phyloP scores from a whole-genome alignment of 2,329 filamentous ascomycete species.

The Trichoderma sp. region DNA sequence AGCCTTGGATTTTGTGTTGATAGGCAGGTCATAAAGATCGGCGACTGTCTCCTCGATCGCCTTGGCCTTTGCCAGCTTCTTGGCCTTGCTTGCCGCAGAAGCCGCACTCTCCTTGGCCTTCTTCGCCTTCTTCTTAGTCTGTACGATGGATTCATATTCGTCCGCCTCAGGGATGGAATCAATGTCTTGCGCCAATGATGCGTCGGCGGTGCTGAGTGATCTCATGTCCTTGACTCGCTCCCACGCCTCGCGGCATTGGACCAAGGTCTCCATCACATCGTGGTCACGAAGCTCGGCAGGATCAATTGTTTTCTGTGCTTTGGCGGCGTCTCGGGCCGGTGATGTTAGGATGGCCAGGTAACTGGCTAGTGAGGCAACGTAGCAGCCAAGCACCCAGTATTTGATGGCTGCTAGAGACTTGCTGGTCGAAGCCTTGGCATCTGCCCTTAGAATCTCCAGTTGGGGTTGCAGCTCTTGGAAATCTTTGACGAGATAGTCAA shows the following conservation, averaged over 20 bases:
- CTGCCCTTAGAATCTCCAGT: conserved; percentile 57
- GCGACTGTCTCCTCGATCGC: conserved; percentile 69
- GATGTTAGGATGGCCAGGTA: conserved; percentile 95
- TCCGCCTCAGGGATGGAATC: conserved; percentile 24
- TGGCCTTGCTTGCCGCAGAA: conserved; percentile 38
- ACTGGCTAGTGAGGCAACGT: conserved; percentile 82
- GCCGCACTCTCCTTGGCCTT: conserved; percentile 25
- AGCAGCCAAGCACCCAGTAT: conserved; percentile 77
- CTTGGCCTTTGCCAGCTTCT: conserved; percentile 49
- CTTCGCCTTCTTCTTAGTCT: conserved; percentile 31
- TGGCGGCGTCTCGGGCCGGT: conserved; percentile 60
- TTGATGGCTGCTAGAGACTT: conserved; percentile 66
- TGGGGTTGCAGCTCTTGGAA: conserved; percentile 69
- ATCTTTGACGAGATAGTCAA: conserved; percentile 80
- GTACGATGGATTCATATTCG: conserved; percentile 27
- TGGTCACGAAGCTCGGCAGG: conserved; percentile 84
- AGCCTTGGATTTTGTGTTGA: conserved; percentile 50
- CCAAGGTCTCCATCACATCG: conserved; percentile 80
- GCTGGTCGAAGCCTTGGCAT: conserved; percentile 51
- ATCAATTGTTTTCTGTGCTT: conserved; percentile 59
- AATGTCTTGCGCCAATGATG: conserved; percentile 28
- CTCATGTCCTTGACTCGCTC: conserved; percentile 66
- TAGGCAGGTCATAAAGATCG: conserved; percentile 63
- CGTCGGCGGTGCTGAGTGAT: conserved; percentile 43
- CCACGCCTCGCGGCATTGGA: conserved; percentile 82